Evolutionary conservation across 2,329 filamentous ascomycete species (phyloP), one percentile per base, ranked within the genome.

Genomic region (Xylaria sp.): DNA sequence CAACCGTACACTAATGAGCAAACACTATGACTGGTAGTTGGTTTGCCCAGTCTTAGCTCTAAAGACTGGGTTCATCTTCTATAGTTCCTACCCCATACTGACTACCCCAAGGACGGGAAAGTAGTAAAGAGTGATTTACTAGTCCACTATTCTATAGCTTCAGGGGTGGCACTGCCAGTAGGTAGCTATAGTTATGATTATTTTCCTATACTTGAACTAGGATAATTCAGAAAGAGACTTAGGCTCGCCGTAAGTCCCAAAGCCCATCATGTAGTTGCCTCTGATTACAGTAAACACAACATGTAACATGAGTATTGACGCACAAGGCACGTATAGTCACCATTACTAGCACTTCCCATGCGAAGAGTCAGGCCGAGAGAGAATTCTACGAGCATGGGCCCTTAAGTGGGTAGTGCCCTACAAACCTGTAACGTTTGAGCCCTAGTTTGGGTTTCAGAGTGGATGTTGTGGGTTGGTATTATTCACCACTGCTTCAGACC

Each of bases 391-490:
- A 24, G 42, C 45, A 58, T 14, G 34, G 53, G 32, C 19, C 34
- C 19, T 12, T 17, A n/a, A 4, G 19, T 8, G 34, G 48, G 32
- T 7, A 36, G n/a, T 58, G 24, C 34, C 34, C 42, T 36, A 30
- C 32, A 12, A 8, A 27, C 14, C 30, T 45, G 42, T 12, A 50
- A 5, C 24, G 34, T 27, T 17, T 21, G 19, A n/a, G 36, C 12
- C 17, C 9, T 9, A 19, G 34, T 19, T 32, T 27, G 27, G 8
- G 27, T 21, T n/a, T 50, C n/a, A 34, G 27, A 21, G 42, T 14
- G 45, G 64, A 47, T 19, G 34, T 17, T 47, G 51, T 59, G 53
- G 59, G 53, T 34, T 58, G 12, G 50, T 56, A 19, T 8, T 7
- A 17, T 39, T 39, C 58, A 17, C 47, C 32, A 19, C 8, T 27